Conservation (phyloP, 305 asterid genomes). For the Withania somnifera region DNA sequence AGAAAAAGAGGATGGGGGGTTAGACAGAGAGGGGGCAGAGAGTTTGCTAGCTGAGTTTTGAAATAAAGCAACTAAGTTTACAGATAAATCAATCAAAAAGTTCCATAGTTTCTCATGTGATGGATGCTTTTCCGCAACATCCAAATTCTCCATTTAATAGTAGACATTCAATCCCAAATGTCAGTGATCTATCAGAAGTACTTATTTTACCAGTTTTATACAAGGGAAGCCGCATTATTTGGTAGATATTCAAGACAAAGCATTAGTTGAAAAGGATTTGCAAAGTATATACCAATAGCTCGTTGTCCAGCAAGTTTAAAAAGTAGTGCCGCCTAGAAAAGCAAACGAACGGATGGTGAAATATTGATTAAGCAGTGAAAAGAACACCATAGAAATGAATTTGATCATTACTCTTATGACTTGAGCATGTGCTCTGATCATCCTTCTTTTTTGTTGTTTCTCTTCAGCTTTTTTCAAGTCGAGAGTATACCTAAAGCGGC, state of each 20-base stretch:
- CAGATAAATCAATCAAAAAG: not conserved
- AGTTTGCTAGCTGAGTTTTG: not conserved
- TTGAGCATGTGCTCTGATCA: conserved; percentile 96
- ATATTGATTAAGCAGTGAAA: not conserved
- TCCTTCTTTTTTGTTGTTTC: conserved; percentile 53
- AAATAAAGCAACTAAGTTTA: not conserved
- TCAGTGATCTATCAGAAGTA: not conserved
- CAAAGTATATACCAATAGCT: conserved; percentile 53
- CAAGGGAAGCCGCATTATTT: not conserved
- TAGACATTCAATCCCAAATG: not conserved
- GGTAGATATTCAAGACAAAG: not conserved
- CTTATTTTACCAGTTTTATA: not conserved
- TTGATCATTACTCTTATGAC: conserved; percentile 65
- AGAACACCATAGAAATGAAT: not conserved
- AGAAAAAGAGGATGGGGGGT: not conserved
- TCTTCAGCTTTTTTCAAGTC: conserved; percentile 74
- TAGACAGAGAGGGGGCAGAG: not conserved
- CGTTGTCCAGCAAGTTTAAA: conserved; percentile 90
- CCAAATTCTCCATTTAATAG: not conserved
- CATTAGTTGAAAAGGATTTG: conserved; percentile 1
- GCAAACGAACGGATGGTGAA: conserved; percentile 4
- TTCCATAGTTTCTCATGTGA: not conserved
- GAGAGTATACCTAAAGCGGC: conserved; percentile 82
- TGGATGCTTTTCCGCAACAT: not conserved
- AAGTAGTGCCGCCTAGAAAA: conserved; percentile 78